phyloP scores from a whole-genome alignment of 1,139 yeast species.

The Lizanozyma gosingica region DNA sequence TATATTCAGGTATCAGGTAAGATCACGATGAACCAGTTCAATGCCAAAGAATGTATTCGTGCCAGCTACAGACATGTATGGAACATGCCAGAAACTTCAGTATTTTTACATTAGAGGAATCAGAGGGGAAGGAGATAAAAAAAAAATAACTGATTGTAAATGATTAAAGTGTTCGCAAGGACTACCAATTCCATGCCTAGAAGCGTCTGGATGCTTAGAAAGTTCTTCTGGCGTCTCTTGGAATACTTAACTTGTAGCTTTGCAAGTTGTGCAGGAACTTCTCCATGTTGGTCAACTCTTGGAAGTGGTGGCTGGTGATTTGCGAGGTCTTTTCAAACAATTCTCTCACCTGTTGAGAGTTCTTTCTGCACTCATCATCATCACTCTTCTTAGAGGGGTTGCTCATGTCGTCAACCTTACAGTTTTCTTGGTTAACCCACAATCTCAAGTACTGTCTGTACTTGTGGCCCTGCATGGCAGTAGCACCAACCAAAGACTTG shows the following conservation, averaged over 20 bases:
- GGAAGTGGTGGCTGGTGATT: neutral
- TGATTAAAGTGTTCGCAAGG: too few relatives aligned
- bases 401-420: neutral
- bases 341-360: neutral
- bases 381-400: neutral
- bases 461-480: slow-evolving; percentile 1
- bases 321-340: neutral
- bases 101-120: too few relatives aligned
- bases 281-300: neutral
- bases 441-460: neutral
- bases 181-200: too few relatives aligned
- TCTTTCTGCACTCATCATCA: slow-evolving; percentile 1
- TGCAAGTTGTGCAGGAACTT: neutral
- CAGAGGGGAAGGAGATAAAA: too few relatives aligned
- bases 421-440: slow-evolving; percentile 1
- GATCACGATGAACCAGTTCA: too few relatives aligned
- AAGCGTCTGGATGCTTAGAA: too few relatives aligned
- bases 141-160: too few relatives aligned
- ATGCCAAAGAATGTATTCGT: too few relatives aligned
- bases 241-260: slow-evolving; percentile 1
- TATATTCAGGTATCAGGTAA: too few relatives aligned
- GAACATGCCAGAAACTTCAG: too few relatives aligned
- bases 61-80: too few relatives aligned
- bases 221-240: neutral
- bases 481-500: neutral